Conservation (phyloP, 179 eudicot genomes). For the Amaranthus tricolor region DNA sequence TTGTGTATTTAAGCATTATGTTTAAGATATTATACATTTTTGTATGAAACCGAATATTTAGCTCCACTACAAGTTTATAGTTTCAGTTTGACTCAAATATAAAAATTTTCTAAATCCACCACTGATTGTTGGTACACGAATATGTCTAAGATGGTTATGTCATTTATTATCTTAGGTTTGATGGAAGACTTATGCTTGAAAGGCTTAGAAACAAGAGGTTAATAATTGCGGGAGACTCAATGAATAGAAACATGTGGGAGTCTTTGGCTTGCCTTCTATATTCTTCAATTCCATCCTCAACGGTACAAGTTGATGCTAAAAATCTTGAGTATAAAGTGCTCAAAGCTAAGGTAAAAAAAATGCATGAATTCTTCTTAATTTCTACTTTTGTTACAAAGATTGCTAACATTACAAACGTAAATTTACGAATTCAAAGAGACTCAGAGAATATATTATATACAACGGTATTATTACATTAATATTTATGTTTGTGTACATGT, state of each 20-base stretch:
- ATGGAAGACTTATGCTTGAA: constrained; percentile 32
- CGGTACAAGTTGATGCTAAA: constrained; percentile 24
- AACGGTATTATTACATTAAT: no score
- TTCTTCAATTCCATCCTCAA: constrained; percentile 25
- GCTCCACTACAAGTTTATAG: background rate
- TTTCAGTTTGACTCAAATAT: background rate
- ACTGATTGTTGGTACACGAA: no score
- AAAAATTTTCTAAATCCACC: background rate
- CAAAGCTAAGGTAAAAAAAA: constrained; percentile 27
- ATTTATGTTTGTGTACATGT: no score
- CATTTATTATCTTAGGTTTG: constrained; percentile 21
- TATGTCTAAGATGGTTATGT: no score
- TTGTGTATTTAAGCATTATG: background rate
- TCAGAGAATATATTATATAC: no score
- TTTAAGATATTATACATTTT: background rate
- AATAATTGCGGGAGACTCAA: constrained; percentile 39
- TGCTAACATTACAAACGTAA: no score
- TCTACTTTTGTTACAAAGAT: no score
- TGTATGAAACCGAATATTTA: background rate
- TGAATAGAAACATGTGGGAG: constrained; percentile 41
- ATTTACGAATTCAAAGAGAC: no score
- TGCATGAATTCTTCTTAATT: background rate
- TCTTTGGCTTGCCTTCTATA: constrained; percentile 43
- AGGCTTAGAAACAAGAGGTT: constrained; percentile 37
- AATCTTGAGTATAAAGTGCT: constrained; percentile 13